Base-by-base conservation (phyloP, 2,329 filamentous ascomycete species). In the Sphaerulina vaccinii region DNA sequence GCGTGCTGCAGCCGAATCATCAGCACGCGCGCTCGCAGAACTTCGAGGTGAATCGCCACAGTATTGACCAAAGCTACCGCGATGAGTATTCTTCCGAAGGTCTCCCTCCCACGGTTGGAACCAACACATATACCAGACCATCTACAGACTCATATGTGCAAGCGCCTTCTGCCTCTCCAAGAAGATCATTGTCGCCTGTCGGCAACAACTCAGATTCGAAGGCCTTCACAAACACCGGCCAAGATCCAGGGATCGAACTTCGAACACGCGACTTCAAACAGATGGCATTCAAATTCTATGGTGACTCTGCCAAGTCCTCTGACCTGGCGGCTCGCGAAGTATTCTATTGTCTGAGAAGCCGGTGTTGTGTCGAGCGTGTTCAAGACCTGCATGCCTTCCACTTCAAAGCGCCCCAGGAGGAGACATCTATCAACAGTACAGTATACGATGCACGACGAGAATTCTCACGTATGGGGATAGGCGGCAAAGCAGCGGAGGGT, bases 251-350 rank as follows among this genome's bases (percentile, higher is more conserved):
- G 2, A 90, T 99, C 66, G 86, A 92, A 46, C 75, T 99, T 56
- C 85, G 90, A 47, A 90, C 91, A 68, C 87, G 92, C 52, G 93
- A 99, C 75, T 97, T 99, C 69, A 92, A 84, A 42, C 96, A 91
- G 71, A 84, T 96, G 55, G 91, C 88, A 56, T 91, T 99, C 73
- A 90, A 91, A 71, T 95, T 99, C 68, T 67, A 75, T 84, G 59
- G 51, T 39, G 46, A 54, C 15, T 24, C 22, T 5, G 52, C 53
- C 3, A 57, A 49, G 27, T 57, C 60, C 6, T 45, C 64, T n/a
- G 65, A 68, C 23, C 56, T 65, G 13, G 49, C 51, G 15, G 92
- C 90, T 7, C 83, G 87, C 52, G 88, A 95, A 59, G 87, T 88
- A 1, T 99, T 90, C 69, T 91, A 96, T 52, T 90, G 84, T 56